Conservation (phyloP, 805 yeast species). For the Cyberlindnera americana region DNA sequence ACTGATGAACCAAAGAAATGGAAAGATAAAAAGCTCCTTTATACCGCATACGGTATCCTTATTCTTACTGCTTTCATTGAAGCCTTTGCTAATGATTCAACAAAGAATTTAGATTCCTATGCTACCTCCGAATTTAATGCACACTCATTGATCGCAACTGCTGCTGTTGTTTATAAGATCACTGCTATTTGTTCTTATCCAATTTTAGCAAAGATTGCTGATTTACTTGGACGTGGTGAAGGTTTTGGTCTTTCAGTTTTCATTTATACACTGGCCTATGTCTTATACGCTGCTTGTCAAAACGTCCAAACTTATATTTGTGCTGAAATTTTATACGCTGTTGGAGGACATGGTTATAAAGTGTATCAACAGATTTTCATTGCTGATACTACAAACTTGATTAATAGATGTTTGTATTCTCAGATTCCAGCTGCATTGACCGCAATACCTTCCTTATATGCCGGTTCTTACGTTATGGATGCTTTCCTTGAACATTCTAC, state of each 20-base stretch:
- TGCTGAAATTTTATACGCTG: constrained; percentile 35
- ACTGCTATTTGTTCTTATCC: constrained; percentile 36
- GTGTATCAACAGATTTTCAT: constrained; percentile 35
- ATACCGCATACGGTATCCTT: constrained; percentile 25
- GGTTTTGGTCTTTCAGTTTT: constrained; percentile 34
- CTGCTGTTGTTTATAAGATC: constrained; percentile 36
- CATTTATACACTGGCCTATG: constrained; percentile 31
- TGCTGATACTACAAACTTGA: constrained; percentile 37
- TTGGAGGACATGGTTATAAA: constrained; percentile 37
- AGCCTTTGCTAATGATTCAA: constrained; percentile 28
- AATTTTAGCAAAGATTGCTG: constrained; percentile 36
- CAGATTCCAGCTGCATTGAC: constrained; percentile 34
- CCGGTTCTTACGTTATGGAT: constrained; percentile 29
- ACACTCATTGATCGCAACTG: constrained; percentile 37
- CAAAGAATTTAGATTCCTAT: constrained; percentile 24
- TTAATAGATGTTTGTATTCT: constrained; percentile 36
- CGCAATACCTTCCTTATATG: constrained; percentile 29
- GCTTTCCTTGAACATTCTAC: constrained; percentile 31
- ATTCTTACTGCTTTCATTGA: constrained; percentile 30
- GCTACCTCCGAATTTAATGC: constrained; percentile 37
- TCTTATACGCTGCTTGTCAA: constrained; percentile 33
- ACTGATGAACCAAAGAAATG: constrained; percentile 12
- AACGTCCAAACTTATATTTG: constrained; percentile 31
- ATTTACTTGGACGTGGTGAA: constrained; percentile 36
- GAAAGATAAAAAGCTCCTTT: constrained; percentile 21